Base-by-base conservation (phyloP, 1,284 basidiomycete genomes). In the Rhodotorula sp. region DNA sequence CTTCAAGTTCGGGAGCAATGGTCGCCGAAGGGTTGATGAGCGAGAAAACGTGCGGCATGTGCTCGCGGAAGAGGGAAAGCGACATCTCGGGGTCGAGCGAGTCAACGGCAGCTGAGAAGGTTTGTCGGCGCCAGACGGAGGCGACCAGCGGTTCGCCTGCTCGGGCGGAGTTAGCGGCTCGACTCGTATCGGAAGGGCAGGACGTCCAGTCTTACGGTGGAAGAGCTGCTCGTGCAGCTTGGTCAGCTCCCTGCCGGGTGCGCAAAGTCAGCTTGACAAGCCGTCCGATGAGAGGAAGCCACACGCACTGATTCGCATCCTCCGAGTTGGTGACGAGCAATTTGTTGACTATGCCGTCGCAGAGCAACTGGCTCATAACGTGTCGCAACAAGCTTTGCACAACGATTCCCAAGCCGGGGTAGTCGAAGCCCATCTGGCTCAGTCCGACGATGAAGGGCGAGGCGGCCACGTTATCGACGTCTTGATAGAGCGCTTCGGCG, bases 211-310 rank as follows among this genome's bases (percentile, higher is more conserved):
- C 89, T 78, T 75, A 90, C 90, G 86, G 39, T 88, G 83, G 77
- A 92, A 91, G 61, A 92, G 85, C 74, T 90, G 88, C 78, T 91
- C 90, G 78, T 92, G 90, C 67, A 92, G 89, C 9, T 89, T 84
- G 24, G 89, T 88, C 53, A 92, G 82, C 76, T 92, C 89, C 68
- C 88, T 70, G 46, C 24, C 1, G 19, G 2, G 13, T 3, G 53
- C 7, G 3, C 22, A 36, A 15, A 2, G 51, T 62, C 51, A 62
- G 60, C 55, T 56, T 17, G 7, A 15, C 22, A 24, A 56, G 22
- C 30, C 5, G 8, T 7, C 13, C 2, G 22, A 7, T 6, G 0
- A 32, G 17, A 27, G 8, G 20, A 9, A 17, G 13, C 10, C 4
- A 27, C 22, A 49, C 59, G 56, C 47, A 70, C 68, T 70, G 79